phyloP scores from a whole-genome alignment of 495 filamentous ascomycete species.

The Daldinia grandis region DNA sequence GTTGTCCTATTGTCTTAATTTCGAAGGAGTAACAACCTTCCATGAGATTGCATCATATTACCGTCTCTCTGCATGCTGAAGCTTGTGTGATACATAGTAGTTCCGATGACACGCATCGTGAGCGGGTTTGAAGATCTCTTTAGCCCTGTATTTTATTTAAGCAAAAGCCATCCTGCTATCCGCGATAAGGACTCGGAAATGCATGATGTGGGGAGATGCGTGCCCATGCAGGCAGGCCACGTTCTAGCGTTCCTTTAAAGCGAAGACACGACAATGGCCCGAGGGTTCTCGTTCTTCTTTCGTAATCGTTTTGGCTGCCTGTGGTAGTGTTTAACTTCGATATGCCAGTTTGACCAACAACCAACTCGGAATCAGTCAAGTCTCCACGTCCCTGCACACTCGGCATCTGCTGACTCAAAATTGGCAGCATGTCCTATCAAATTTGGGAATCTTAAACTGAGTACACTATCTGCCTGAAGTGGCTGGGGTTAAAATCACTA shows the following conservation, averaged over 20 bases:
- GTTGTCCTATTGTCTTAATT: conserved; percentile 8
- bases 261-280: not conserved
- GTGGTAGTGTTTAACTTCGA: not conserved
- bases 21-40: conserved; percentile 11
- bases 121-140: conserved; percentile 9
- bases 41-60: conserved; percentile 31
- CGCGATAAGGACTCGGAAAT: not conserved
- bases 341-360: not conserved
- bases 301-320: conserved; percentile 4
- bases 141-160: not conserved
- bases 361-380: not conserved
- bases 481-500: not conserved
- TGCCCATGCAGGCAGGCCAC: not conserved
- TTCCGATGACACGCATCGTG: conserved; percentile 23
- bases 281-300: not conserved
- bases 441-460: not conserved
- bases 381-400: not conserved
- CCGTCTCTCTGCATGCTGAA: conserved; percentile 23
- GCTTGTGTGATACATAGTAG: not conserved
- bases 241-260: conserved; percentile 1
- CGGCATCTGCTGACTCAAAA: conserved; percentile 2
- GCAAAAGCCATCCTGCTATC: not conserved
- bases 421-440: not conserved
- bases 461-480: not conserved
- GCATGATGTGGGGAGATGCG: not conserved